Base-by-base conservation (phyloP, 2,329 filamentous ascomycete genomes). In the Alternaria metachromatica region DNA sequence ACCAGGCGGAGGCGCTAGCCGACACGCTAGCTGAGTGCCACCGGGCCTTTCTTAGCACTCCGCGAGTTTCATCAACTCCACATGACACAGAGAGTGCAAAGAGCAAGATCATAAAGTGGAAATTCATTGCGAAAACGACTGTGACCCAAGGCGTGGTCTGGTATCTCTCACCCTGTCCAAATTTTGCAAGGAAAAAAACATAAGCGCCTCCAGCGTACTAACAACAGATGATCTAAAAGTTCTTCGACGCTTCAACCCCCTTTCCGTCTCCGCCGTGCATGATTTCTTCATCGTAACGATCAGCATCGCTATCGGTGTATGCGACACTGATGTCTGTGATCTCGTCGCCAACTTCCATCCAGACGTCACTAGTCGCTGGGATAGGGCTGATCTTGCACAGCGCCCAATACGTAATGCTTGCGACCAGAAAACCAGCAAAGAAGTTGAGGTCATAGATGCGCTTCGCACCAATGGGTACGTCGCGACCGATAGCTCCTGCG, bases 371-470 rank as follows among this genome's bases (percentile, higher is more conserved):
- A 5, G 87, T 90, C 1, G 91, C 93, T 0, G 92, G 90, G 0
- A 97, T 81, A 0, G 93, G 93, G 66, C 82, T 92, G 25, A 94
- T 33, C 62, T 82, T 87, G 78, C 90, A 94, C 1, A 97, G 83
- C 0, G 78, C 58, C 82, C 87, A 96, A 81, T 97, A 97, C 8
- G 89, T 81, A 0, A 67, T 76, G 0, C 83, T 83, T 0, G 92
- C 87, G 11, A 96, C 87, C 50, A 93, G 84, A 76, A 97, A 94
- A 0, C 94, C 94, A 46, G 87, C 87, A 78, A 97, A 96, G 83
- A 94, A 97, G 80, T 97, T 97, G 72, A 97, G 76, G 69, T 94
- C 92, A 84, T 97, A 97, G 63, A 97, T 88, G 76, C 96, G 96
- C 1, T 87, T 88, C 0, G 95, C 94, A 1, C 91, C 94, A 6